These are phyloP conservation scores for Eimeria acervulina DNA, from an alignment of 169 alveolate genomes.

Conservation along the genomic window DNA sequence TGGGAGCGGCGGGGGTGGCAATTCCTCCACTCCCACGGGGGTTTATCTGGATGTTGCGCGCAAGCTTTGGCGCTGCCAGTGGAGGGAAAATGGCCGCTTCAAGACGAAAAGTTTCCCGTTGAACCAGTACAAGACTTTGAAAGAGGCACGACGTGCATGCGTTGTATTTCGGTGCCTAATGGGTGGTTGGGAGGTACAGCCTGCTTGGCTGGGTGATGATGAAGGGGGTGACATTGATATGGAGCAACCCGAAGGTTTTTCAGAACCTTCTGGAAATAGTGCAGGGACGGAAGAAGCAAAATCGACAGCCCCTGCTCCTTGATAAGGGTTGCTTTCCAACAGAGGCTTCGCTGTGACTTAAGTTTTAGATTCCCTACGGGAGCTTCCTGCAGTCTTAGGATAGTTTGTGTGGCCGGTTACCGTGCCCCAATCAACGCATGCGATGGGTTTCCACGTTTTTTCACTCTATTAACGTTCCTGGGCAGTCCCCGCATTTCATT, in stretches of 20 bases:
- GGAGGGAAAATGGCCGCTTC: conserved; percentile 94
- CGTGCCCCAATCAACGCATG: background rate
- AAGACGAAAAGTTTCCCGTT: conserved; percentile 93
- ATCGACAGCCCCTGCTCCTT: conserved; percentile 38
- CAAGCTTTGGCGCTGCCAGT: conserved; percentile 94
- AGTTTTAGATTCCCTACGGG: background rate
- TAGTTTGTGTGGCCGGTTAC: background rate
- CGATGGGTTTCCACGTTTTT: background rate
- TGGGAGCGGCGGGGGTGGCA: conserved; percentile 64
- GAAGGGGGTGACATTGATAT: conserved; percentile 59
- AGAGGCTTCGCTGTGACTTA: background rate
- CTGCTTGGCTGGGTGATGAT: conserved; percentile 90
- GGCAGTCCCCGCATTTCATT: too few species aligned
- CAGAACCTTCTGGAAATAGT: conserved; percentile 7
- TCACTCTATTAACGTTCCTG: background rate
- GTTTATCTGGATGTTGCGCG: conserved; percentile 94
- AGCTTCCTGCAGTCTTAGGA: background rate
- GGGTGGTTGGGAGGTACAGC: conserved; percentile 92
- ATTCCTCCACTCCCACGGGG: conserved; percentile 91
- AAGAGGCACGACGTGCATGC: conserved; percentile 93
- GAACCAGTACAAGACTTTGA: conserved; percentile 90
- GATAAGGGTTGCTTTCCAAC: background rate
- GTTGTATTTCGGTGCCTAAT: conserved; percentile 92
- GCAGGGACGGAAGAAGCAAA: conserved; percentile 26
- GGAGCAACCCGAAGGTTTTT: conserved; percentile 7